Conservation (phyloP, 129 eudicot species). For the Solidago caesia region DNA sequence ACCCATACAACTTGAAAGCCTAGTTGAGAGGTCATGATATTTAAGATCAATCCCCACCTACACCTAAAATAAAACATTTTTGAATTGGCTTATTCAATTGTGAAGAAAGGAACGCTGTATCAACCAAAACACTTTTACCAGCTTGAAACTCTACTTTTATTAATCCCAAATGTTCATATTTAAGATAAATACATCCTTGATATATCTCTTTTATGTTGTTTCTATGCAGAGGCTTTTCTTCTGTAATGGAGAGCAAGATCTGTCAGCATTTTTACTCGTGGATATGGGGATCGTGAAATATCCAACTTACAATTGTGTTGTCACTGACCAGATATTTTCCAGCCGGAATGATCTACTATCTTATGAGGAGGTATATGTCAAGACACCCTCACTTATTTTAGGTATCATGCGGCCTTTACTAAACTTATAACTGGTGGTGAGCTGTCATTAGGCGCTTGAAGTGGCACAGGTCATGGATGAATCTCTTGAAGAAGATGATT, state of each 20-base stretch:
- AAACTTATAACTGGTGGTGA: slow-evolving; percentile 9
- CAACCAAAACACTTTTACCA: neutral
- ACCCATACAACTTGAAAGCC: neutral
- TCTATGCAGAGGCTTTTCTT: slow-evolving; percentile 85
- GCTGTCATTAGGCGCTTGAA: slow-evolving; percentile 77
- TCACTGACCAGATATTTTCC: slow-evolving; percentile 57
- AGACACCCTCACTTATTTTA: neutral
- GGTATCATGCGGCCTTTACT: slow-evolving; percentile 25
- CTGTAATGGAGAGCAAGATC: slow-evolving; percentile 84
- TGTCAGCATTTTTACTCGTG: slow-evolving; percentile 84
- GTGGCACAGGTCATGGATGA: slow-evolving; percentile 94
- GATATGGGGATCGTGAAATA: slow-evolving; percentile 85
- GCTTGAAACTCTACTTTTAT: too few species aligned
- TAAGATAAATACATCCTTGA: neutral
- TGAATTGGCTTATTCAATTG: neutral
- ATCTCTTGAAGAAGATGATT: slow-evolving; percentile 62
- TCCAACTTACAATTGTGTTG: slow-evolving; percentile 76
- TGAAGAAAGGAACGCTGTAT: neutral
- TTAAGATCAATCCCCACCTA: neutral
- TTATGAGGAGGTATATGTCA: slow-evolving; percentile 71
- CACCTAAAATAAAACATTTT: neutral
- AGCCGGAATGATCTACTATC: slow-evolving; percentile 65
- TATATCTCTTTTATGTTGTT: slow-evolving; percentile 24
- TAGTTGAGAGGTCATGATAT: neutral
- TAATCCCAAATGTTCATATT: neutral